Evolutionary conservation across 108 stramenopile genomes (phyloP).

Genomic region (Nitzschia inconspicua): DNA sequence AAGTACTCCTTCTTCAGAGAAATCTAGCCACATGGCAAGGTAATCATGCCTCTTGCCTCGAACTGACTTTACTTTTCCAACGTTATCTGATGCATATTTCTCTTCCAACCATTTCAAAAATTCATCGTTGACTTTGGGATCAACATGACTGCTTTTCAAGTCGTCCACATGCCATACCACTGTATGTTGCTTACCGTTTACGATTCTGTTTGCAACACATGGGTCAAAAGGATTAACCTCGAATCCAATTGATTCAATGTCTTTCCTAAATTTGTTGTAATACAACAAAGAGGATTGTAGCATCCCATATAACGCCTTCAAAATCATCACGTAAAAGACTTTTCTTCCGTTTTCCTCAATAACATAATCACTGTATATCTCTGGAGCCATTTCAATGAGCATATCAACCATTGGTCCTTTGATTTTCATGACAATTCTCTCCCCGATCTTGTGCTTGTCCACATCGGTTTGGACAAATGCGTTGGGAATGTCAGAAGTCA

Average conservation of each 20-base stretch:
- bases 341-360: slow-evolving; percentile 20
- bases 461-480: too few relatives aligned
- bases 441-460: too few relatives aligned
- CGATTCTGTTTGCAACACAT: slow-evolving; percentile 45
- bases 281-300: slow-evolving; percentile 30
- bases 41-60: slow-evolving; percentile 37
- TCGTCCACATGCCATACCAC: slow-evolving; percentile 53
- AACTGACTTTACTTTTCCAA: slow-evolving; percentile 8
- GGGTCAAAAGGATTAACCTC: slow-evolving; percentile 51
- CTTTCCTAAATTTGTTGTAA: slow-evolving; percentile 19
- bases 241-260: slow-evolving; percentile 32
- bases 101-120: slow-evolving; percentile 7
- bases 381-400: too few relatives aligned
- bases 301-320: slow-evolving; percentile 42
- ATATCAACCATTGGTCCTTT: too few relatives aligned
- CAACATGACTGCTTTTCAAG: slow-evolving; percentile 35
- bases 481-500: too few relatives aligned
- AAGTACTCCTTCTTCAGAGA: slow-evolving; percentile 7
- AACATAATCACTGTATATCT: too few relatives aligned
- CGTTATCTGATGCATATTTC: too few relatives aligned
- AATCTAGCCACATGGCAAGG: slow-evolving; percentile 49
- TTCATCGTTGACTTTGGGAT: slow-evolving; percentile 5
- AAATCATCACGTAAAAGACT: slow-evolving; percentile 35
- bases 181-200: slow-evolving; percentile 35
- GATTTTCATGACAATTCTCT: too few relatives aligned